Conservation (phyloP, 2,329 filamentous ascomycete genomes). For the Lachnum nothofagi region DNA sequence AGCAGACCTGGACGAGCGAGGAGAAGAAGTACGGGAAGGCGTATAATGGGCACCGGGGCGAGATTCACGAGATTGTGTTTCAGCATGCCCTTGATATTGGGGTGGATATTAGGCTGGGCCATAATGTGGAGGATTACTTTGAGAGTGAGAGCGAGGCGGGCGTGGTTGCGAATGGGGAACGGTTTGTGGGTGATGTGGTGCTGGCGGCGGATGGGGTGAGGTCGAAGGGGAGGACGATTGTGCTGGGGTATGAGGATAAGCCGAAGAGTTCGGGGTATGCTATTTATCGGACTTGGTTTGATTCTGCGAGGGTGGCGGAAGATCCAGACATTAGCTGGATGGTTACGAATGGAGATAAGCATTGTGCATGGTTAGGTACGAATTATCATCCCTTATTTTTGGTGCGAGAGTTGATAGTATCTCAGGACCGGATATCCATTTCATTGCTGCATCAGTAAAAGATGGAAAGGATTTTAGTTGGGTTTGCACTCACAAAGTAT, state of each 20-base stretch:
- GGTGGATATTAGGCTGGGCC: constrained; percentile 51
- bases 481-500: constrained; percentile 48
- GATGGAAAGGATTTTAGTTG: constrained; percentile 48
- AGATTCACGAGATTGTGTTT: constrained; percentile 50
- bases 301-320: constrained; percentile 28
- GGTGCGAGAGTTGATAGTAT: neutral
- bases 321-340: constrained; percentile 34
- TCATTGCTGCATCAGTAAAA: constrained; percentile 49
- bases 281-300: constrained; percentile 39
- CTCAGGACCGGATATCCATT: constrained; percentile 42
- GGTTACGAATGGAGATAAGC: constrained; percentile 42
- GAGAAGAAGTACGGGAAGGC: constrained; percentile 40
- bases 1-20: constrained; percentile 39
- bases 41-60: constrained; percentile 51
- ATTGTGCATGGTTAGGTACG: constrained; percentile 47
- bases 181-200: constrained; percentile 38
- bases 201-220: constrained; percentile 39
- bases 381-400: neutral
- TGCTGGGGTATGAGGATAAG: constrained; percentile 37
- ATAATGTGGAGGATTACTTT: constrained; percentile 46
- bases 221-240: constrained; percentile 27
- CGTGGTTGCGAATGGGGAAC: constrained; percentile 47
- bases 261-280: constrained; percentile 41
- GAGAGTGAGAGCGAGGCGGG: constrained; percentile 43
- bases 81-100: constrained; percentile 47